phyloP scores from a whole-genome alignment of 352 stramenopile species.

The Thalassiosira exigua region DNA sequence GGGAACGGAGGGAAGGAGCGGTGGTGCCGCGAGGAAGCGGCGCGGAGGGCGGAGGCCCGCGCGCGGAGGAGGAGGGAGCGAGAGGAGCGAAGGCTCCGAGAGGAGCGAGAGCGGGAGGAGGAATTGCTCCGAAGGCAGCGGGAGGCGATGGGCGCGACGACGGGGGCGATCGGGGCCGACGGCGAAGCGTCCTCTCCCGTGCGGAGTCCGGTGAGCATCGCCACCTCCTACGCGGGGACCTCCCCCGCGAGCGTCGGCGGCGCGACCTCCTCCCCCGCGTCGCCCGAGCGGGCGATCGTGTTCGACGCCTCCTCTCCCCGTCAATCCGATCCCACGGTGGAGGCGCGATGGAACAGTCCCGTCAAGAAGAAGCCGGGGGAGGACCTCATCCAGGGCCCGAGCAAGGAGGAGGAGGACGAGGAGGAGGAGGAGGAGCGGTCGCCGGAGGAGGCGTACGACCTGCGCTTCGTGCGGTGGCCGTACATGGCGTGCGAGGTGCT shows the following conservation, averaged over 20 bases:
- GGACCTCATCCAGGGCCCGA: constrained; percentile 2
- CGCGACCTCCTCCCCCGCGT: no score
- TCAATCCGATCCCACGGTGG: no score
- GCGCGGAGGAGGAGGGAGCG: no score
- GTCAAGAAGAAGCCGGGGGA: constrained; percentile 22
- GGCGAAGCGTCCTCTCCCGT: no score
- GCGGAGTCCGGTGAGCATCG: no score
- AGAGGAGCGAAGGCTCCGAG: no score
- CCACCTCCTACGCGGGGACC: no score
- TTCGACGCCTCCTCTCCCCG: background rate
- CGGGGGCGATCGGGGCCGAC: no score
- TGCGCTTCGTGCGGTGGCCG: constrained; percentile 86
- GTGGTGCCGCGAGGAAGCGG: constrained; percentile 11
- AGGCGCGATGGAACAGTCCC: constrained; percentile 32
- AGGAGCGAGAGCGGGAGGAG: no score
- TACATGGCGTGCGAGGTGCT: constrained; percentile 98
- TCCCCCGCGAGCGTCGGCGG: no score
- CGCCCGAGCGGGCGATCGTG: background rate
- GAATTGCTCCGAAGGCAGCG: no score
- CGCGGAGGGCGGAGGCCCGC: constrained; percentile 9
- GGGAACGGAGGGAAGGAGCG: background rate
- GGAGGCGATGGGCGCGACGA: no score
- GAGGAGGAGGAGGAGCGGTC: constrained; percentile 23
- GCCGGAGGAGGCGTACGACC: constrained; percentile 61
- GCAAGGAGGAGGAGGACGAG: constrained; percentile 15